These are phyloP conservation scores for Elsinoe arachidis DNA, from an alignment of 2,329 filamentous ascomycete genomes.

Conservation along the genomic window DNA sequence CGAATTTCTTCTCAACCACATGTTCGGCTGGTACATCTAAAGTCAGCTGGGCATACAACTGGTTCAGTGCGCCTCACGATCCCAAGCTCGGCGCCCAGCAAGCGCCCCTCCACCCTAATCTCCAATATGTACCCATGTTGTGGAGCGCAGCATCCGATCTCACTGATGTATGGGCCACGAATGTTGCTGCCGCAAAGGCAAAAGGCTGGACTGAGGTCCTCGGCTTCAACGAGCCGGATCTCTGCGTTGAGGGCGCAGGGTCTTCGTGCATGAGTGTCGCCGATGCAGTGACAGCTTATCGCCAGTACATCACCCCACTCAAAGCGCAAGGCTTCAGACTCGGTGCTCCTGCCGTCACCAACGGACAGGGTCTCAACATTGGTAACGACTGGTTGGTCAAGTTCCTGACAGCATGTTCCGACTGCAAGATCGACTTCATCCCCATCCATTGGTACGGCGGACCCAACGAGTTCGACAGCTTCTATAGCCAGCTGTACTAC, in stretches of 20 bases:
- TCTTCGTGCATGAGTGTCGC: conserved; percentile 52
- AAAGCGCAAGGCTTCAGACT: conserved; percentile 41
- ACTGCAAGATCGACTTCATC: conserved; percentile 52
- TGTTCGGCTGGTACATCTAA: conserved; percentile 34
- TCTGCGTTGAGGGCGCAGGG: conserved; percentile 28
- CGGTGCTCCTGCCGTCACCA: conserved; percentile 53
- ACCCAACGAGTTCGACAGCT: conserved; percentile 36
- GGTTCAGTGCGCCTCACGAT: conserved; percentile 41
- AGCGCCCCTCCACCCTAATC: conserved; percentile 28
- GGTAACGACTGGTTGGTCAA: conserved; percentile 49
- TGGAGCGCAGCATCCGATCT: conserved; percentile 45
- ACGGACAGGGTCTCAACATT: conserved; percentile 42
- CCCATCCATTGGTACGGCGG: conserved; percentile 56
- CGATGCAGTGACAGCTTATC: conserved; percentile 46
- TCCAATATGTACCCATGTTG: conserved; percentile 60
- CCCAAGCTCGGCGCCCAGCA: conserved; percentile 15
- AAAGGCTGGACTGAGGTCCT: conserved; percentile 50
- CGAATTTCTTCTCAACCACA: conserved; percentile 39
- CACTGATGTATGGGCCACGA: conserved; percentile 22
- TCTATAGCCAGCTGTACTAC: conserved; percentile 46
- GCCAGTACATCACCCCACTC: conserved; percentile 48
- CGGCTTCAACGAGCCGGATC: conserved; percentile 66
- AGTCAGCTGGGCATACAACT: conserved; percentile 61
- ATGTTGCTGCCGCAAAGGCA: conserved; percentile 44
- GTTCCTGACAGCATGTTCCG: conserved; percentile 46